Base-by-base conservation (phyloP, 2,329 filamentous ascomycete genomes). In the Claviceps capensis region DNA sequence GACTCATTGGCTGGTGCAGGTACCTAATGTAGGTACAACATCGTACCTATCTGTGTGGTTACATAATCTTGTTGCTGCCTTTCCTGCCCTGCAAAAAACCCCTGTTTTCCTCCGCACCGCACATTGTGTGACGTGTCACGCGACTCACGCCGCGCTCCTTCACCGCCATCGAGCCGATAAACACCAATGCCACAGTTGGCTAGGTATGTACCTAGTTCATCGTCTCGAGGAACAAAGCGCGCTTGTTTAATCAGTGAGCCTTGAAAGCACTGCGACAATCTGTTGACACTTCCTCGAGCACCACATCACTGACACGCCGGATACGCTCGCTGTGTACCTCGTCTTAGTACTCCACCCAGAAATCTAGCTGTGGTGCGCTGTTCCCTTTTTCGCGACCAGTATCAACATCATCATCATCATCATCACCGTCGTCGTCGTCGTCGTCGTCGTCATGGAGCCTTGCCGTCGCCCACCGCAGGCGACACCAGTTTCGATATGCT, bases 401-500 rank as follows among this genome's bases (percentile, higher is more conserved):
- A 5, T 5, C 40, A 7, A 17, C 26, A 1, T 38, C 41, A 2
- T 46, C 49, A 3, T 41, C 42, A 0, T 30, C 38, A 0, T 41
- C 50, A 4, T 19, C 23, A 1, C 6, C 23, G 23, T 23, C 5
- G 23, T 9, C 23, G 6, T 23, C 23, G 23, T 23, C 5, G 23
- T 9, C 26, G 26, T 30, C 7, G 26, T 26, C 23, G 23, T 71
- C 68, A 3, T 66, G 70, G 6, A 76, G 69, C 59, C 64, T 76
- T 23, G 64, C 64, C 17, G 63, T 70, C 13, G 68, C 69, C 22
- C 65, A 74, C 50, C 69, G 74, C 34, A 73, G 67, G 26, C 26
- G 26, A 26, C 26, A 7, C 23, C 57, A 70, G 69, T 16, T 67
- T 67, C 16, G 74, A 78, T 56, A 77, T 78, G 74, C 62, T 68